Percentiles rank a stretch among this genome's conserved stretches.
Evolutionary conservation across 306 rosid species (phyloP).

Genomic region (Arachis stenosperma): DNA sequence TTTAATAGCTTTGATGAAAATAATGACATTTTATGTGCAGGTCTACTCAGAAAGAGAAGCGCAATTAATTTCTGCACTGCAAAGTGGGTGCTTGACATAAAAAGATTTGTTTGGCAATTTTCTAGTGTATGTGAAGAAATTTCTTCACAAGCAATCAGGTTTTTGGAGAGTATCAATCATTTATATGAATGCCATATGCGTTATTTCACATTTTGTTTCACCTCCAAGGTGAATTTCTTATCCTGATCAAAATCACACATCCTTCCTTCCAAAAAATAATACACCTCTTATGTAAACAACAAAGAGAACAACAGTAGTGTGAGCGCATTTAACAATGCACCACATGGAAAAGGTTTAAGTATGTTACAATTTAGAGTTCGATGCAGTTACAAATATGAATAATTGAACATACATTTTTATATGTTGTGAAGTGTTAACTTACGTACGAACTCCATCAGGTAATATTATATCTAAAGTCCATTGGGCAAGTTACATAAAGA

Average conservation of each 20-base stretch:
- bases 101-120: slow-evolving; percentile 5
- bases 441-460: slow-evolving; percentile 2
- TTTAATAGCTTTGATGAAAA: slow-evolving; percentile 11
- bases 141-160: not conserved
- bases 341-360: not conserved
- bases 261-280: slow-evolving; percentile 10
- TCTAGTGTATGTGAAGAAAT: not conserved
- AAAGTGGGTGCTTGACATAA: not conserved
- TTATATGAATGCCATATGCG: not conserved
- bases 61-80: not conserved
- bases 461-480: slow-evolving; percentile 12
- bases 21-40: not conserved
- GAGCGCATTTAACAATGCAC: not conserved
- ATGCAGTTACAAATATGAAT: slow-evolving; percentile 1
- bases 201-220: not conserved
- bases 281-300: not conserved
- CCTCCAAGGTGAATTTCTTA: not conserved
- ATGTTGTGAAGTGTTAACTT: not conserved
- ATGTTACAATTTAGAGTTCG: slow-evolving; percentile 11
- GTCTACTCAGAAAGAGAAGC: slow-evolving; percentile 9
- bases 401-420: not conserved
- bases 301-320: not conserved
- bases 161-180: not conserved
- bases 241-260: slow-evolving; percentile 14
- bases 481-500: slow-evolving; percentile 18